Base-by-base conservation (phyloP, 1,139 yeast genomes). In the Diutina pseudorugosa region DNA sequence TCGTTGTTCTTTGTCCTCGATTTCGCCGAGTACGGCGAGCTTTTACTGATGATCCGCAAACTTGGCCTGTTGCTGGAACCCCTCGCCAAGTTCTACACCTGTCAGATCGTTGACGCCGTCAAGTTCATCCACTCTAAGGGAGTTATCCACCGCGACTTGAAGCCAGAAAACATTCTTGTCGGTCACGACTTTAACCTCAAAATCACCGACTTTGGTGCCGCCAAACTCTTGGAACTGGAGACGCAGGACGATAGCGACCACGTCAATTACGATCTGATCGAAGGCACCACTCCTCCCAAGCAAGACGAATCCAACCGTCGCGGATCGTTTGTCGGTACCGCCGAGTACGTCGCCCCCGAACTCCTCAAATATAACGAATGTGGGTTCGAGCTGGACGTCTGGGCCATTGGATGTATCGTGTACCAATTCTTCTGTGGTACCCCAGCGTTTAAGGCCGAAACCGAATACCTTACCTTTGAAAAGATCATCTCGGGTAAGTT, bases 151-250 rank as follows among this genome's bases (percentile, higher is more conserved):
- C 51, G 51, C 8, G 51, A 48, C n/a, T 16, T 48, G 20, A 48
- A 48, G 36, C 51, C 51, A n/a, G 51, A 48, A 11, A 48, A 48
- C 33, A 48, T 48, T 14, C 21, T 48, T 57, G 80, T 94, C 53
- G 95, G 91, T 60, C 76, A 77, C 56, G 83, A 86, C 55, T 83
- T 86, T 81, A 82, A 87, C 58, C 75, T 93, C 55, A 90, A 90
- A 65, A 79, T 94, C 53, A 93, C 98, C n/a, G 99, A 94, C 68
- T 94, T 94, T 67, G 99, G 99, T 25, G 94, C 98, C 1, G 98
- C 98, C 1, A 91, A 90, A 65, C 69, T 94, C 40, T 68, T 93
- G 52, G 36, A 27, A 27, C 36, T 11, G n/a, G 36, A 25, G 6
- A 7, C 23, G 2, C 16, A 45, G 12, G 73, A 69, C n/a, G 60